phyloP scores from a whole-genome alignment of 192 early-diverging fungal species.

The Martensiomyces pterosporus region DNA sequence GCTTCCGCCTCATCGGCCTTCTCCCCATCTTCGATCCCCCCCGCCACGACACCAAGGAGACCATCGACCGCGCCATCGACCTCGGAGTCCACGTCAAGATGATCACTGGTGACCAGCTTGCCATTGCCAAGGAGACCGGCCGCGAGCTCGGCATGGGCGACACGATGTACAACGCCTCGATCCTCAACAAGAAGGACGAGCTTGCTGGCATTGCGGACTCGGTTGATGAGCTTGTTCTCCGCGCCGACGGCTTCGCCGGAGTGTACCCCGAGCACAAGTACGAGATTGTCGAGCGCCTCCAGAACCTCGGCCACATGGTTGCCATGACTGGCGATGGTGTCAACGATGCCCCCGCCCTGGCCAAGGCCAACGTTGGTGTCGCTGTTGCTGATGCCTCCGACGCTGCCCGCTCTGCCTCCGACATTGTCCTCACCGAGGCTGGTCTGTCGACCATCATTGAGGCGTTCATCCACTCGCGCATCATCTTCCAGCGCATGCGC shows the following conservation, averaged over 20 bases:
- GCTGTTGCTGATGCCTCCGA: constrained; percentile 73
- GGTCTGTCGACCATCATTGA: constrained; percentile 86
- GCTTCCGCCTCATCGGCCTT: constrained; percentile 67
- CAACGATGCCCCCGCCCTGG: constrained; percentile 68
- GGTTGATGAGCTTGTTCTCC: constrained; percentile 58
- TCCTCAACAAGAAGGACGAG: constrained; percentile 61
- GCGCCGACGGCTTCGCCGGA: constrained; percentile 65
- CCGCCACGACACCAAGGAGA: constrained; percentile 75
- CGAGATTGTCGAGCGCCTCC: constrained; percentile 65
- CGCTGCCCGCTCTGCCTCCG: constrained; percentile 72
- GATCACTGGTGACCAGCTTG: constrained; percentile 91
- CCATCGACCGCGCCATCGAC: constrained; percentile 67
- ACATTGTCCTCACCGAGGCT: constrained; percentile 74
- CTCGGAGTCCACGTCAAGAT: constrained; percentile 86
- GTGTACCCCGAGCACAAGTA: constrained; percentile 69
- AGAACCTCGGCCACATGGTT: constrained; percentile 66
- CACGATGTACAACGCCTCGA: constrained; percentile 65
- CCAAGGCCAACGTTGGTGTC: constrained; percentile 70
- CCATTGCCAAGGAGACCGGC: constrained; percentile 82
- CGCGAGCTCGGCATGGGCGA: constrained; percentile 66
- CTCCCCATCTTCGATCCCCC: constrained; percentile 76
- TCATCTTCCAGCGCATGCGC: constrained; percentile 96
- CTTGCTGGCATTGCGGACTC: constrained; percentile 53
- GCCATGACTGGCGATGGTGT: constrained; percentile 74
- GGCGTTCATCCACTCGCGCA: constrained; percentile 84